Percentiles rank a stretch among this genome's conserved stretches.
phyloP scores from a whole-genome alignment of 441 rosid genomes.

The Gossypium aridum region DNA sequence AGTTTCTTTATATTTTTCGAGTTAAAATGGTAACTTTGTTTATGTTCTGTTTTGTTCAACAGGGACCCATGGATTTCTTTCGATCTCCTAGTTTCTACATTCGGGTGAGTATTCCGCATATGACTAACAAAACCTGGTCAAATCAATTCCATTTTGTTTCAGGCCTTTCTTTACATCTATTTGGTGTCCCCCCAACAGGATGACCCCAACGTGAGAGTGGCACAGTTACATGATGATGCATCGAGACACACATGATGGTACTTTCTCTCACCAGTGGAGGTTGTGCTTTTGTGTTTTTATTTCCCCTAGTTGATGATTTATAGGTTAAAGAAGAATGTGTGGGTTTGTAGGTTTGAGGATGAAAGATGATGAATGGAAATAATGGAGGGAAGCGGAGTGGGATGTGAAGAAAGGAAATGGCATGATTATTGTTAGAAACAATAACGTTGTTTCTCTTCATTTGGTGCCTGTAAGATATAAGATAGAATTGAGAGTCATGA shows the following conservation, averaged over 20 bases:
- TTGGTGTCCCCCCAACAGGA: not conserved
- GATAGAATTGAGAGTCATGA: not conserved
- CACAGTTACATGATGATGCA: conserved; percentile 13
- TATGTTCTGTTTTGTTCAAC: not conserved
- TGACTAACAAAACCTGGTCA: not conserved
- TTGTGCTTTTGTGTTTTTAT: not conserved
- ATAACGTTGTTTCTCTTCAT: not conserved
- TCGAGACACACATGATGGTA: conserved; percentile 1
- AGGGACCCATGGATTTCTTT: conserved; percentile 17
- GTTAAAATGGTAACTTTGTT: not conserved
- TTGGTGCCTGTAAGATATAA: conserved; percentile 3
- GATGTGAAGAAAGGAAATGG: not conserved
- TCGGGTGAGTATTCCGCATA: conserved; percentile 1
- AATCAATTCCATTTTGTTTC: not conserved
- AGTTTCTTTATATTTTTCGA: not conserved
- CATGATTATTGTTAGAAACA: not conserved
- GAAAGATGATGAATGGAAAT: not conserved
- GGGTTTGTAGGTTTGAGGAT: not conserved
- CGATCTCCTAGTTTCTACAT: conserved; percentile 5
- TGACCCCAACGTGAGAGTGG: conserved; percentile 6
- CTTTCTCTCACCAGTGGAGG: not conserved
- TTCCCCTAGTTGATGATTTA: not conserved
- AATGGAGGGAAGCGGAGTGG: conserved; percentile 3
- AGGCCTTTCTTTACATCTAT: not conserved
- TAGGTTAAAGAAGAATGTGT: not conserved